Conservation (phyloP, 805 yeast species). For the Candida loeiensis region DNA sequence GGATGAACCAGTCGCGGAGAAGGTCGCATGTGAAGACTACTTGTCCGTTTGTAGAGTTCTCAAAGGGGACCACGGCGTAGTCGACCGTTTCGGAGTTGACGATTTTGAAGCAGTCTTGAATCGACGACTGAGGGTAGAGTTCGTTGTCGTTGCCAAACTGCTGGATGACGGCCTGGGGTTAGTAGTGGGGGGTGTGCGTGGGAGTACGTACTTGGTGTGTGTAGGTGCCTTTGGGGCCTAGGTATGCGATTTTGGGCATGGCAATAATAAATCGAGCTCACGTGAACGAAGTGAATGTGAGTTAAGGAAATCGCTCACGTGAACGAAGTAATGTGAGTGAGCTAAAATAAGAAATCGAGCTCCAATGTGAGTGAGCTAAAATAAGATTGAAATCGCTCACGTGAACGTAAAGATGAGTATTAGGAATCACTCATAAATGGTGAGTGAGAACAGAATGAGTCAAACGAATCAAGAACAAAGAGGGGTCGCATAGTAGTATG, state of each 20-base stretch:
- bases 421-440: too few species aligned
- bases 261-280: too few species aligned
- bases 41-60: slow-evolving; percentile 92
- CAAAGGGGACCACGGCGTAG: slow-evolving; percentile 81
- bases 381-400: too few species aligned
- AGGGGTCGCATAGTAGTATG: too few species aligned
- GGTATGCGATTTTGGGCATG: slow-evolving; percentile 53
- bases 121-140: slow-evolving; percentile 39
- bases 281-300: too few species aligned
- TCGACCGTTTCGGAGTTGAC: slow-evolving; percentile 48
- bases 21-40: slow-evolving; percentile 84
- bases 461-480: too few species aligned
- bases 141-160: slow-evolving; percentile 40
- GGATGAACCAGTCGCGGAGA: slow-evolving; percentile 61
- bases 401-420: too few species aligned
- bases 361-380: too few species aligned
- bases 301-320: too few species aligned
- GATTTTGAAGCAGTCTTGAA: slow-evolving; percentile 60
- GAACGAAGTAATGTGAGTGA: too few species aligned
- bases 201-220: slow-evolving; percentile 68
- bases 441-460: too few species aligned
- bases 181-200: slow-evolving; percentile 6
- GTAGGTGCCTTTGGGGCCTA: slow-evolving; percentile 92
- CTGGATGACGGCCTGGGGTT: slow-evolving; percentile 43
- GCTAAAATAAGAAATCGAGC: too few species aligned